These are phyloP conservation scores for Melampsora larici-populina DNA, from an alignment of 1,284 basidiomycete species.

Conservation along the genomic window DNA sequence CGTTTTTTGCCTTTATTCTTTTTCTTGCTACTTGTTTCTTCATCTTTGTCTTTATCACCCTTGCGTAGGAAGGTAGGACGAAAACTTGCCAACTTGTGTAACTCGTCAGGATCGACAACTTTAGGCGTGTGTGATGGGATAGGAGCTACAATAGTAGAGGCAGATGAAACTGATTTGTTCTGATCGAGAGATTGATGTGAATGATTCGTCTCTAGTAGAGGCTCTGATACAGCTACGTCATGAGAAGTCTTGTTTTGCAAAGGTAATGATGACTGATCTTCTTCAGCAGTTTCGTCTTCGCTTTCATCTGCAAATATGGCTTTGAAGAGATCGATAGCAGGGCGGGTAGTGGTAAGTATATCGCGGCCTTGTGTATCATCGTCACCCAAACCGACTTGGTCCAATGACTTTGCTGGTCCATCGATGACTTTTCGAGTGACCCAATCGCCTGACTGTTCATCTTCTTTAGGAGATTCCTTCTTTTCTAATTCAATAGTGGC, in stretches of 20 bases:
- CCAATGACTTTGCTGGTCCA: slow-evolving; percentile 19
- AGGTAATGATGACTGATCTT: neutral
- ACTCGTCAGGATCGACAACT: slow-evolving; percentile 30
- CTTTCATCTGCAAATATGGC: slow-evolving; percentile 56
- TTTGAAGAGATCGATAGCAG: slow-evolving; percentile 88
- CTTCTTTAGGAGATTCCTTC: neutral
- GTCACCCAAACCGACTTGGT: slow-evolving; percentile 75
- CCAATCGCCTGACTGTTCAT: slow-evolving; percentile 59
- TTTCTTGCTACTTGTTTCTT: slow-evolving; percentile 15
- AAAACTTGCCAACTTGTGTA: slow-evolving; percentile 35
- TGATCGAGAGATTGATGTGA: neutral
- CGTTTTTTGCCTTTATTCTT: slow-evolving; percentile 35
- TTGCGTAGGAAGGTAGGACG: slow-evolving; percentile 35
- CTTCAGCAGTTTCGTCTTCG: neutral
- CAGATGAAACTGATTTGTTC: neutral
- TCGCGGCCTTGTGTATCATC: slow-evolving; percentile 81
- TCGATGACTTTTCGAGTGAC: slow-evolving; percentile 3
- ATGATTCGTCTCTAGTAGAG: neutral
- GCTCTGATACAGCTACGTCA: neutral
- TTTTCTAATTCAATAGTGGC: neutral
- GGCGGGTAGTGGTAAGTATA: slow-evolving; percentile 78
- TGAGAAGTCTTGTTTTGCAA: slow-evolving; percentile 43
- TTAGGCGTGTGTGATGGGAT: slow-evolving; percentile 26
- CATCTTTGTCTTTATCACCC: neutral
- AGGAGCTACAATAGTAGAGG: neutral